These are phyloP conservation scores for Arxiozyma slooffiae DNA, from an alignment of 1,139 yeast species.

Conservation along the genomic window DNA sequence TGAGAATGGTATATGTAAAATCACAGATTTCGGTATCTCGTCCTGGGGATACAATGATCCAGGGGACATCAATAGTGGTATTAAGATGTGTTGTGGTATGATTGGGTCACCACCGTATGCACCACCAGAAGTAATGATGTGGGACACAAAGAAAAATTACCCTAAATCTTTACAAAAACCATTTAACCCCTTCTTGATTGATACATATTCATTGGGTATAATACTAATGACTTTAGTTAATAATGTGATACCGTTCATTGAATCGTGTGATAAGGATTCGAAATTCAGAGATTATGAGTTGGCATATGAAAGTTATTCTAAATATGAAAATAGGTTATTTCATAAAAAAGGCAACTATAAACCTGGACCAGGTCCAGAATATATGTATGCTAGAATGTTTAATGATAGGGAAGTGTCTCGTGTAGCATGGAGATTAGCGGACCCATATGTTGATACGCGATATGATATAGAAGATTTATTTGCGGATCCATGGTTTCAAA, in stretches of 20 bases:
- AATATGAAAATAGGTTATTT: constrained; percentile 42
- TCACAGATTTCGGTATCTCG: constrained; percentile 72
- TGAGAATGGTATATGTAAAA: constrained; percentile 48
- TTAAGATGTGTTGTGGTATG: constrained; percentile 37
- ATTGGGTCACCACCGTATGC: constrained; percentile 77
- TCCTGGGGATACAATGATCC: constrained; percentile 52
- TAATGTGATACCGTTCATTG: constrained; percentile 50
- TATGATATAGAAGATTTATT: constrained; percentile 47
- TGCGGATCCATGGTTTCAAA: constrained; percentile 54
- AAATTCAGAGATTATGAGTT: constrained; percentile 48
- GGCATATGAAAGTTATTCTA: constrained; percentile 41
- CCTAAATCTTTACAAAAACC: constrained; percentile 29
- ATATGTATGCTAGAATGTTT: constrained; percentile 52
- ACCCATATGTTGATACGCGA: constrained; percentile 47
- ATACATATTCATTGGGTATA: constrained; percentile 66
- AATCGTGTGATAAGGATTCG: constrained; percentile 41
- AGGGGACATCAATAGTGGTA: constrained; percentile 40
- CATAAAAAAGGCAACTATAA: constrained; percentile 37
- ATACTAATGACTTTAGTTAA: constrained; percentile 48
- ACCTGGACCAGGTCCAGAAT: constrained; percentile 59
- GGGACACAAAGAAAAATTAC: constrained; percentile 30
- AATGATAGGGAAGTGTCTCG: constrained; percentile 51
- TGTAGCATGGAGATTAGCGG: constrained; percentile 68
- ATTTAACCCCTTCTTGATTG: constrained; percentile 60
- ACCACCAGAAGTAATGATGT: constrained; percentile 62